These are phyloP conservation scores for Strombidium stylifer DNA, from an alignment of 73 alveolate genomes.

Conservation along the genomic window DNA sequence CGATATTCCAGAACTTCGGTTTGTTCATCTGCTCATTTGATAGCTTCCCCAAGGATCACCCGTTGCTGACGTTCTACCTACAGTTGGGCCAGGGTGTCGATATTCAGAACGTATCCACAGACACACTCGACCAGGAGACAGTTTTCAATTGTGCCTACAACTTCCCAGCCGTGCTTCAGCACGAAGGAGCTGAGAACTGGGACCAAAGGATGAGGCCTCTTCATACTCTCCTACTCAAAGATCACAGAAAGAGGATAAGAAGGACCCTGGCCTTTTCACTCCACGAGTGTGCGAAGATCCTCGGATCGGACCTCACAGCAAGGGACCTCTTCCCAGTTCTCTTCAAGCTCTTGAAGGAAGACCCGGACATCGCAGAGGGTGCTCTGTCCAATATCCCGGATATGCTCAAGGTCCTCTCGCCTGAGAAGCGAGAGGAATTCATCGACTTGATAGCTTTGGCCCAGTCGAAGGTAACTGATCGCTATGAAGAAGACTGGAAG, in stretches of 20 bases:
- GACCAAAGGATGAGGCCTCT: conserved; percentile 44
- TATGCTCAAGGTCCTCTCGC: conserved; percentile 50
- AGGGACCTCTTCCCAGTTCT: conserved; percentile 70
- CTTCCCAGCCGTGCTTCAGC: conserved; percentile 71
- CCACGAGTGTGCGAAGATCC: conserved; percentile 74
- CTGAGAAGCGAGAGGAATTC: conserved; percentile 56
- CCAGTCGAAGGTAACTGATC: too few relatives aligned
- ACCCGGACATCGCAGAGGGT: conserved; percentile 53
- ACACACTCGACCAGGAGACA: conserved; percentile 61
- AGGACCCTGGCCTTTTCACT: conserved; percentile 67
- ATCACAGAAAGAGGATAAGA: conserved; percentile 61
- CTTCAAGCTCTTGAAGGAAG: conserved; percentile 32
- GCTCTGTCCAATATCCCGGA: conserved; percentile 56
- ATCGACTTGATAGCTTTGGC: too few relatives aligned
- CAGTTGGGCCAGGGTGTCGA: too few relatives aligned
- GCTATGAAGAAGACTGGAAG: too few relatives aligned
- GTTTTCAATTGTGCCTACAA: conserved; percentile 60
- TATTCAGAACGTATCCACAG: too few relatives aligned
- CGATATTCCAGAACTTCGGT: conserved; percentile 71
- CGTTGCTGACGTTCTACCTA: too few relatives aligned
- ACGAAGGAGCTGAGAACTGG: conserved; percentile 75
- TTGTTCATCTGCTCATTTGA: conserved; percentile 60
- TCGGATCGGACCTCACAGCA: conserved; percentile 72
- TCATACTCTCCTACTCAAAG: conserved; percentile 42
- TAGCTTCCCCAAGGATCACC: too few relatives aligned